Evolutionary conservation across 2,329 filamentous ascomycete species (phyloP).

Genomic region (Arthrobotrys iridis): DNA sequence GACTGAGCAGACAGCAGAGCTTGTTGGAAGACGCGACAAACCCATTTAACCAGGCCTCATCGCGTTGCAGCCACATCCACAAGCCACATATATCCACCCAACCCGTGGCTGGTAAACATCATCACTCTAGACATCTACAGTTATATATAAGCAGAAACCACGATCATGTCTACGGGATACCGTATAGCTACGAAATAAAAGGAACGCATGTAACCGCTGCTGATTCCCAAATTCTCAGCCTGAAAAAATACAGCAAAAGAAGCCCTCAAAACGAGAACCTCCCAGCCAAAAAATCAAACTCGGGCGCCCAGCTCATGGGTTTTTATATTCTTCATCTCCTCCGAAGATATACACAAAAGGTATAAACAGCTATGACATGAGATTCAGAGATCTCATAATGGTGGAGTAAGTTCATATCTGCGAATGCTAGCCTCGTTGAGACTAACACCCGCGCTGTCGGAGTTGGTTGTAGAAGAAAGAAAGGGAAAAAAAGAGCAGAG

Average conservation of each 20-base stretch:
- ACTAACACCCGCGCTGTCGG: constrained; percentile 36
- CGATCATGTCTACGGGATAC: not conserved
- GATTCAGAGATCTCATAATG: not conserved
- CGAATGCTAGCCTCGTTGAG: not conserved
- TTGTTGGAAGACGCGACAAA: constrained; percentile 54
- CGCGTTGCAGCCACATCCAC: constrained; percentile 20
- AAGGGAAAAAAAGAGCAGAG: constrained; percentile 4
- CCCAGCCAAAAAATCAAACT: constrained; percentile 49
- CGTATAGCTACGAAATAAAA: not conserved
- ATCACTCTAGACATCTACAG: not conserved
- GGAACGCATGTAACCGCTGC: constrained; percentile 52
- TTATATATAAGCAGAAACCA: not conserved
- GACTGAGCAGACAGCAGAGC: constrained; percentile 15
- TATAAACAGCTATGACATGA: constrained; percentile 31
- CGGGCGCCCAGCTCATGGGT: constrained; percentile 54
- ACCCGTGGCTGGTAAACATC: not conserved
- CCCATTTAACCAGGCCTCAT: constrained; percentile 8
- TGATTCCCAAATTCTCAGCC: constrained; percentile 55
- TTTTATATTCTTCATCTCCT: constrained; percentile 47
- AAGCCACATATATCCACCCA: not conserved
- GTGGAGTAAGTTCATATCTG: constrained; percentile 31
- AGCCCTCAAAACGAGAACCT: constrained; percentile 51
- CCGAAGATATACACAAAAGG: constrained; percentile 30
- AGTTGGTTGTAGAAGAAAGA: constrained; percentile 42
- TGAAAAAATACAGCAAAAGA: constrained; percentile 35